Conservation (phyloP, 2,329 filamentous ascomycete species). For the Tolypocladium ovalisporum region DNA sequence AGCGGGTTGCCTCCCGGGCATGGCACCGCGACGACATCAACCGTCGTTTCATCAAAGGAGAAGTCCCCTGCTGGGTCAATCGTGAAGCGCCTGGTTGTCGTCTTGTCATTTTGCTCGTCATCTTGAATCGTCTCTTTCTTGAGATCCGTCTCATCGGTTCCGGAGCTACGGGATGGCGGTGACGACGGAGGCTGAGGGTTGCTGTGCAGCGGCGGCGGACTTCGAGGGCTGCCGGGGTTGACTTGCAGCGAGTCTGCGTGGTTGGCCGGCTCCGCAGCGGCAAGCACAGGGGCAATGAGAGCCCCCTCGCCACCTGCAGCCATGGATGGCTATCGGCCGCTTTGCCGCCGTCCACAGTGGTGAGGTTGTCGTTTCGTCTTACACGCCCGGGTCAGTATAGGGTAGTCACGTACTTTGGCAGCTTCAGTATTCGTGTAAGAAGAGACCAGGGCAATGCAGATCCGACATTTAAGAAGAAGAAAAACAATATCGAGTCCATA, state of each 20-base stretch:
- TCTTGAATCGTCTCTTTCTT: not conserved
- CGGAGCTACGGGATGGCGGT: constrained; percentile 1
- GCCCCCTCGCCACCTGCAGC: constrained; percentile 5
- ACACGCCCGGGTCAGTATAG: not conserved
- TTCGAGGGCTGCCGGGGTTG: constrained; percentile 15
- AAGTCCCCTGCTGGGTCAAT: constrained; percentile 22
- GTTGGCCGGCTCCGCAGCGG: constrained; percentile 6
- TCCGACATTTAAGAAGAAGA: not conserved
- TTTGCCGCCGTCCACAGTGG: not conserved
- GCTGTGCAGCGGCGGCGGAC: constrained; percentile 7
- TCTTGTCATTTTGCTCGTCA: not conserved
- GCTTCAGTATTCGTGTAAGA: not conserved
- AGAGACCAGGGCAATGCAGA: not conserved
- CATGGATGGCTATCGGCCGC: constrained; percentile 4
- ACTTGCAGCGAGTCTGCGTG: constrained; percentile 16
- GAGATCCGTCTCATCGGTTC: constrained; percentile 5
- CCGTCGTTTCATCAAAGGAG: constrained; percentile 39
- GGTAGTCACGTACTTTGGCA: not conserved
- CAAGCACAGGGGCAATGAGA: not conserved
- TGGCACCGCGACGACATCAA: constrained; percentile 42
- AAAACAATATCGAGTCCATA: not conserved
- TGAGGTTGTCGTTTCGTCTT: not conserved
- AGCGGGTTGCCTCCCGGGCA: constrained; percentile 41
- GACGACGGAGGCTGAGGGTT: not conserved
- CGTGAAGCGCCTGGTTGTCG: constrained; percentile 13